phyloP scores from a whole-genome alignment of 768 basidiomycete genomes.

The Podaxis sp. region DNA sequence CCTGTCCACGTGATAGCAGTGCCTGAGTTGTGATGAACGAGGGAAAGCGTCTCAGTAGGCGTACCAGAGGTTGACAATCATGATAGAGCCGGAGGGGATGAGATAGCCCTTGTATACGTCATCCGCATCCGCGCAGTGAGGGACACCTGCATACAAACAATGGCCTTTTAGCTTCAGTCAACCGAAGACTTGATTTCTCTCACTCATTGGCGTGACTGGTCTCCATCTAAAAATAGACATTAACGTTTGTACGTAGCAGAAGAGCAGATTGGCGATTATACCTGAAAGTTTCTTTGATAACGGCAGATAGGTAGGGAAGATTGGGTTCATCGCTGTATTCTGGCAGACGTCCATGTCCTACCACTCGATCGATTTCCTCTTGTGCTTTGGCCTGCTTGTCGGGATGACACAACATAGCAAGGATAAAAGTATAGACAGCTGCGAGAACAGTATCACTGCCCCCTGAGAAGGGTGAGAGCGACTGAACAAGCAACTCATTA shows the following conservation, averaged over 20 bases:
- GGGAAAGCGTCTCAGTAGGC: neutral
- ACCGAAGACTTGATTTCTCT: neutral
- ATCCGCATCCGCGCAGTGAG: conserved; percentile 35
- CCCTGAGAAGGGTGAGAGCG: neutral
- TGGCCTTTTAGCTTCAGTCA: neutral
- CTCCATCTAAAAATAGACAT: conserved; percentile 7
- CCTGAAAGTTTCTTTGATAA: conserved; percentile 23
- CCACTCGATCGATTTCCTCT: conserved; percentile 14
- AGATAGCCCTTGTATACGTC: conserved; percentile 45
- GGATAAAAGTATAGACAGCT: conserved; percentile 38
- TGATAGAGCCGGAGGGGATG: conserved; percentile 42
- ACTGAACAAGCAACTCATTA: neutral
- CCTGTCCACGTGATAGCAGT: neutral
- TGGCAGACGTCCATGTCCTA: conserved; percentile 16
- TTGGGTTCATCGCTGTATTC: conserved; percentile 21
- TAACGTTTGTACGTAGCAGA: neutral
- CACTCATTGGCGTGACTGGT: conserved; percentile 12
- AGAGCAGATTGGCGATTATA: neutral
- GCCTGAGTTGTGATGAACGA: neutral
- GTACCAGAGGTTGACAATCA: conserved; percentile 37
- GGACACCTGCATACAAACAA: conserved; percentile 25
- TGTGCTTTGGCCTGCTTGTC: conserved; percentile 15
- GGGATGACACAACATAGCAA: conserved; percentile 20
- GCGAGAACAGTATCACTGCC: conserved; percentile 24
- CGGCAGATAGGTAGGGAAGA: conserved; percentile 23